These are phyloP conservation scores for Gypsophila paniculata DNA, from an alignment of 179 eudicot genomes.

Conservation along the genomic window DNA sequence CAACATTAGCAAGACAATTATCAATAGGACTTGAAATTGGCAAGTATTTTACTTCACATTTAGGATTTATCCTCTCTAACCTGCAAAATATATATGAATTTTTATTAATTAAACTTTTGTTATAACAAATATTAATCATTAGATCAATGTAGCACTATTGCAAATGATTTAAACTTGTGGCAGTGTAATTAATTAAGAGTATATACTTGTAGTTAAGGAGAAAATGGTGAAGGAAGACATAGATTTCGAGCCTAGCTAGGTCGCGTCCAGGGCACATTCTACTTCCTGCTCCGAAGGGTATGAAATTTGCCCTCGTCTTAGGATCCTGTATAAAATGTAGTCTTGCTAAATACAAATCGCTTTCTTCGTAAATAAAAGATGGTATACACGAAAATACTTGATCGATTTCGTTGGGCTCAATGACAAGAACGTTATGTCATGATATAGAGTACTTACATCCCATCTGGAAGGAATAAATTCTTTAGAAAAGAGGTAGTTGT, in stretches of 20 bases:
- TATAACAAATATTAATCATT: no score
- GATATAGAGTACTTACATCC: constrained; percentile 38
- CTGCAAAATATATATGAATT: constrained; percentile 15
- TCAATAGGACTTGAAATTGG: constrained; percentile 35
- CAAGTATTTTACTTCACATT: constrained; percentile 29
- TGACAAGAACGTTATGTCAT: no score
- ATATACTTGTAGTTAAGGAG: constrained; percentile 51
- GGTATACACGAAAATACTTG: no score
- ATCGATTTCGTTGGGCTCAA: no score
- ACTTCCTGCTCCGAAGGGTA: constrained; percentile 61
- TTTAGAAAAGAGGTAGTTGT: constrained; percentile 30
- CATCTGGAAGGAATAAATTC: constrained; percentile 53
- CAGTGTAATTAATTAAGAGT: not conserved
- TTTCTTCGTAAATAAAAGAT: not conserved
- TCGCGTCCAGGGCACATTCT: constrained; percentile 62
- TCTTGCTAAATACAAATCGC: not conserved
- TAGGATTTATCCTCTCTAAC: constrained; percentile 30
- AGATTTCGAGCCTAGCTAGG: constrained; percentile 58
- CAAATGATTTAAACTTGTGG: not conserved
- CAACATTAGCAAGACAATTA: constrained; percentile 30
- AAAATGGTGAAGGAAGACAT: constrained; percentile 52
- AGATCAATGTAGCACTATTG: not conserved
- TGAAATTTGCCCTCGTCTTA: constrained; percentile 38
- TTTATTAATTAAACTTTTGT: not conserved
- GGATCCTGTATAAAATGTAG: constrained; percentile 33